These are phyloP conservation scores for Oryza glumipatula DNA, from an alignment of 176 grass and related monocot species.

Conservation along the genomic window DNA sequence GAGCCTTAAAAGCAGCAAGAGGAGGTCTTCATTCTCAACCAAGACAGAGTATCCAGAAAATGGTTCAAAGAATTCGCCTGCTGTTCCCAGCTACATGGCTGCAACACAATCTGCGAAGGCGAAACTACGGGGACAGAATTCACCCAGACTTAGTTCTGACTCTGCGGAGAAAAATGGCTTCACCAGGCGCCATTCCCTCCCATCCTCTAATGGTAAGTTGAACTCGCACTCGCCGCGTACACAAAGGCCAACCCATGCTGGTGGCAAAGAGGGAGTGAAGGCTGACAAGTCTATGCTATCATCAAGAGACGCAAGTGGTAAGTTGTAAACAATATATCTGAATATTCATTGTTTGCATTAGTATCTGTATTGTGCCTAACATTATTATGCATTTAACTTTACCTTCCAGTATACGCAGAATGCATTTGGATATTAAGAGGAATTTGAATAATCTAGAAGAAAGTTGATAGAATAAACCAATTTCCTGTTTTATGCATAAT, in stretches of 20 bases:
- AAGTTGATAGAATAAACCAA: not conserved
- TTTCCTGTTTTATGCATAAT: slow-evolving; percentile 14
- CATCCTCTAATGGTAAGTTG: slow-evolving; percentile 76
- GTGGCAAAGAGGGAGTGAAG: slow-evolving; percentile 61
- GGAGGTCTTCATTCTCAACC: slow-evolving; percentile 82
- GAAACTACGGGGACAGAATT: slow-evolving; percentile 75
- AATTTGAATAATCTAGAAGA: not conserved
- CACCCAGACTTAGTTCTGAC: slow-evolving; percentile 73
- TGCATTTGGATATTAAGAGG: not conserved
- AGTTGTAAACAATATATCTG: slow-evolving; percentile 28
- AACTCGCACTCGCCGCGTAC: slow-evolving; percentile 78
- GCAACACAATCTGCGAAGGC: slow-evolving; percentile 89
- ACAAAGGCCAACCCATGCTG: slow-evolving; percentile 64
- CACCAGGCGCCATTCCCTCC: slow-evolving; percentile 81
- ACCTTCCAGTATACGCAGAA: not conserved
- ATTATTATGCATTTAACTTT: not conserved
- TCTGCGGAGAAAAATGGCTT: slow-evolving; percentile 71
- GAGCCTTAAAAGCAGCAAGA: slow-evolving; percentile 68
- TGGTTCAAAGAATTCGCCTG: slow-evolving; percentile 57
- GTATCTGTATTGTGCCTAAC: not conserved
- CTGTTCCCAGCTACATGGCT: slow-evolving; percentile 89
- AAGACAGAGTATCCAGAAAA: slow-evolving; percentile 80
- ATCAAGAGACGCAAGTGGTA: slow-evolving; percentile 81
- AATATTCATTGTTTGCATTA: slow-evolving; percentile 14
- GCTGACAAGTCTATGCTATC: slow-evolving; percentile 70